A percentile compares a stretch with the other conserved stretches of the same genome.
Conservation (phyloP, 306 rosid species). For the Mimosa pudica region DNA sequence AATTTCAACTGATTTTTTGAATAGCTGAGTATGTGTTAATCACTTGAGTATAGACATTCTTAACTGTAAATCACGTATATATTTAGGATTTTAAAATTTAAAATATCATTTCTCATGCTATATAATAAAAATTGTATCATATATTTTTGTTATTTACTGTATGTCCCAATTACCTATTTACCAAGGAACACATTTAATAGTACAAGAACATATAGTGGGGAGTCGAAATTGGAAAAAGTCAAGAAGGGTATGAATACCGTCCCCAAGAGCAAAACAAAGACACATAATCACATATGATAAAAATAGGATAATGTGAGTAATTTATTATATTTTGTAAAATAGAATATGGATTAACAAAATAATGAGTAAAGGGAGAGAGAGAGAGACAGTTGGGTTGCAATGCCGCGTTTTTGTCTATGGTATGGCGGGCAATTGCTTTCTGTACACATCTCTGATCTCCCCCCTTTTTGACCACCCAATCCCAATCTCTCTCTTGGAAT, state of each 20-base stretch:
- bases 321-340: background rate
- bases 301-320: too few species aligned
- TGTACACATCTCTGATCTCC: constrained; percentile 14
- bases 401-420: constrained; percentile 12
- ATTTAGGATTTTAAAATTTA: too few species aligned
- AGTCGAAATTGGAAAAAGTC: background rate
- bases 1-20: too few species aligned
- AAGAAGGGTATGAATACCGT: background rate
- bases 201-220: background rate
- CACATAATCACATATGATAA: background rate
- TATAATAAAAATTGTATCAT: too few species aligned
- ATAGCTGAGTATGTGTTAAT: too few species aligned
- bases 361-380: background rate
- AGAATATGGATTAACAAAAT: background rate
- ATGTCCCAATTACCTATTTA: background rate
- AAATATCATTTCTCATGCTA: too few species aligned
- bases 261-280: background rate
- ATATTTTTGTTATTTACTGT: background rate
- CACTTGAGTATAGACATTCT: too few species aligned
- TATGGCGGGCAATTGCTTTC: constrained; percentile 12
- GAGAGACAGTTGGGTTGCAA: background rate
- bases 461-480: constrained; percentile 28
- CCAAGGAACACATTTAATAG: background rate
- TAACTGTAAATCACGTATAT: too few species aligned
- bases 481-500: background rate